Evolutionary conservation across 805 yeast genomes (phyloP), one percentile per base, ranked within the genome.

Genomic region (Candida verbasci): DNA sequence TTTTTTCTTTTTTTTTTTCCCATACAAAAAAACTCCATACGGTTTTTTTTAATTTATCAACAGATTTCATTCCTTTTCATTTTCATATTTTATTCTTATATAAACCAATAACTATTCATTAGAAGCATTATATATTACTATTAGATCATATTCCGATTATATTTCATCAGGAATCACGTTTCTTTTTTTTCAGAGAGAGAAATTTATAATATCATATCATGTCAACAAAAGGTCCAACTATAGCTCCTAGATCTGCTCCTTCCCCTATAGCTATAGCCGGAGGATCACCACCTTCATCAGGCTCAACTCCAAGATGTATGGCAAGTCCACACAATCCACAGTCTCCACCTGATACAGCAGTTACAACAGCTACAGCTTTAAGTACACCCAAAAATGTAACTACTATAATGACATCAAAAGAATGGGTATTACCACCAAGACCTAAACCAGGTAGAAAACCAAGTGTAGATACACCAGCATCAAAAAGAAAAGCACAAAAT

Each of bases 401-500:
- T 5, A 72, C 69, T 47, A 78, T 79, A 17, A 71, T 73, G 41
- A 76, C 83, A 2, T 71, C 78, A 8, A 72, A 66, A 34, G 79
- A 73, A 42, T 76, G 82, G 81, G 80, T 51, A 3, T 55, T 76
- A 29, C 82, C 82, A 5, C 81, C 82, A 6, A 57, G 82, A 38
- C 82, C 81, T 4, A 74, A 76, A 47, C 82, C 82, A 0, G 82
- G 82, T 4, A 52, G 68, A 39, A 78, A 78, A 56, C 83, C 83
- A 11, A 66, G 79, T 44, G 72, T 74, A 4, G 95, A 86, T 46
- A 76, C 89, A 0, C 94, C 95, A 0, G 88, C 89, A 1, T 78
- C 82, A 16, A 85, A 86, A 56, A 65, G 96, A 37, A 86, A 86
- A 58, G 95, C 95, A 3, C 96, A 85, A 58, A 88, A 88, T 55